These are phyloP conservation scores for Candida andamanensis DNA, from an alignment of 805 yeast genomes.

Conservation along the genomic window DNA sequence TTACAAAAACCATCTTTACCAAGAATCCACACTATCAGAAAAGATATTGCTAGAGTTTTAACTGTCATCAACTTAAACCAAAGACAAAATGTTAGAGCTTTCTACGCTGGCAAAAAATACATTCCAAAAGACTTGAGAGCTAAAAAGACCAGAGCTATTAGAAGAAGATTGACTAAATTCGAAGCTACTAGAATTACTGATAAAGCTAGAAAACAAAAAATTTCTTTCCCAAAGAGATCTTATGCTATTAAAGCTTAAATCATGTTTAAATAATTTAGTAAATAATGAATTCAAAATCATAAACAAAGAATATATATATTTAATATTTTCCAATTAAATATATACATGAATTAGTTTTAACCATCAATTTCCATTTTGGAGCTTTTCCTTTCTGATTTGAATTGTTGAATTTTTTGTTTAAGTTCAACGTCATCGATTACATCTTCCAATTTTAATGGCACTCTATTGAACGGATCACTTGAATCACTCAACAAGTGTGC, in stretches of 20 bases:
- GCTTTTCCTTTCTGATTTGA: constrained; percentile 38
- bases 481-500: constrained; percentile 91
- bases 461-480: constrained; percentile 95
- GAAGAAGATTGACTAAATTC: constrained; percentile 88
- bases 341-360: not conserved
- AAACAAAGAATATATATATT: no score
- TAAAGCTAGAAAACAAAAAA: constrained; percentile 85
- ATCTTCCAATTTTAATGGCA: constrained; percentile 85
- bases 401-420: constrained; percentile 46
- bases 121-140: constrained; percentile 98
- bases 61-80: constrained; percentile 95
- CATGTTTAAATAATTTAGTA: constrained; percentile 6
- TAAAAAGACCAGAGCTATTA: constrained; percentile 99
- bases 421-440: constrained; percentile 75
- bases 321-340: no score
- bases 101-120: constrained; percentile 93
- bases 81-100: constrained; percentile 90
- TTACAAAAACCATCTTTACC: constrained; percentile 89
- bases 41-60: constrained; percentile 96
- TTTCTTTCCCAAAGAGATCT: constrained; percentile 97
- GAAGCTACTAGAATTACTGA: constrained; percentile 80
- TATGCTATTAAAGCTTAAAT: constrained; percentile 96
- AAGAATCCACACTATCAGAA: constrained; percentile 95
- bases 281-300: not conserved
- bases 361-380: constrained; percentile 7